Conservation (phyloP, 345 rosid genomes). For the Lagerstroemia speciosa region DNA sequence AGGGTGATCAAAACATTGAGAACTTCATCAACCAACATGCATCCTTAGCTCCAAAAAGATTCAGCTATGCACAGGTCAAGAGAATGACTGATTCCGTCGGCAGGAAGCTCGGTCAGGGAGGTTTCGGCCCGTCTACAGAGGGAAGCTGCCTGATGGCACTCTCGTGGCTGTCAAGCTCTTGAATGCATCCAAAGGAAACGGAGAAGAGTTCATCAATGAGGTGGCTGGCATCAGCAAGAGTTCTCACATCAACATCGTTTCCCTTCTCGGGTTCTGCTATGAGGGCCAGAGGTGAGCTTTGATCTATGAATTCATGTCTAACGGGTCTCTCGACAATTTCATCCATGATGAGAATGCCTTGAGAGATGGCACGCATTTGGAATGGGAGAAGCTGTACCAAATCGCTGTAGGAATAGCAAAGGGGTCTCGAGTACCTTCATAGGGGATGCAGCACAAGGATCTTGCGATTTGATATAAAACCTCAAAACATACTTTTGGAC, state of each 20-base stretch:
- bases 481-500: constrained; percentile 34
- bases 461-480: constrained; percentile 40
- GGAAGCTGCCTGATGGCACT: constrained; percentile 18
- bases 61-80: constrained; percentile 17
- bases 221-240: constrained; percentile 36
- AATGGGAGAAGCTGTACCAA: constrained; percentile 18
- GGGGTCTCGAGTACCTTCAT: constrained; percentile 39
- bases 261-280: constrained; percentile 21
- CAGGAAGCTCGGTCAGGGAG: constrained; percentile 26
- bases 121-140: constrained; percentile 19
- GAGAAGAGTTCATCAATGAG: constrained; percentile 37
- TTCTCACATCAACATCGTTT: constrained; percentile 15
- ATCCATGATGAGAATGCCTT: background rate
- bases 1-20: constrained; percentile 3
- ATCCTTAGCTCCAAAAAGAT: constrained; percentile 15
- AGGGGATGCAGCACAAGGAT: constrained; percentile 29
- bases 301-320: constrained; percentile 36
- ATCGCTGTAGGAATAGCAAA: constrained; percentile 25
- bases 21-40: constrained; percentile 7
- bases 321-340: constrained; percentile 40
- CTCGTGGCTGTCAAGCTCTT: constrained; percentile 32
- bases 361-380: background rate
- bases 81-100: constrained; percentile 22
- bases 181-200: constrained; percentile 23
- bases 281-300: constrained; percentile 25